Conservation (phyloP, 1,284 basidiomycete genomes). For the Cystobasidium slooffiae region DNA sequence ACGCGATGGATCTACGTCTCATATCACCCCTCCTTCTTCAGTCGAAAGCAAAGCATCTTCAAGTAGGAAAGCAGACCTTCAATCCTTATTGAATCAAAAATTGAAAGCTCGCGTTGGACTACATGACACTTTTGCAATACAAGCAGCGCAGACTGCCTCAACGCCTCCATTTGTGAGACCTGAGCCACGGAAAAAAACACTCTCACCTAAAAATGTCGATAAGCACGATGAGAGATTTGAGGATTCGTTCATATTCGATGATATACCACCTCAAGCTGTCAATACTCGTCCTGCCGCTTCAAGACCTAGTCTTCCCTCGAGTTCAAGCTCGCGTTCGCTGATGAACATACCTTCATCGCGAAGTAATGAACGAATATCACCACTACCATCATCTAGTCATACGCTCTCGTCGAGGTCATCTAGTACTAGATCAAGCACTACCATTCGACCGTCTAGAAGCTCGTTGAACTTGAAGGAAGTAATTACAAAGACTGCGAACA, state of each 20-base stretch:
- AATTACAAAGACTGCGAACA: neutral
- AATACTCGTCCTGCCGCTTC: neutral
- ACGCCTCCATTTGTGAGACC: neutral
- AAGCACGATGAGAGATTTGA: constrained; percentile 80
- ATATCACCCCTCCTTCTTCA: constrained; percentile 54
- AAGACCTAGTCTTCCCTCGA: neutral
- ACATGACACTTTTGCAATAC: neutral
- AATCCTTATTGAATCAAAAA: constrained; percentile 47
- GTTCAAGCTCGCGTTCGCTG: neutral
- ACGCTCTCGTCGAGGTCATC: neutral
- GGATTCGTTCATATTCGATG: constrained; percentile 74
- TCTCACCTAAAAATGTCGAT: constrained; percentile 59
- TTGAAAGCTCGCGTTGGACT: constrained; percentile 36
- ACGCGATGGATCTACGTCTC: neutral
- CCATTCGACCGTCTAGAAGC: neutral
- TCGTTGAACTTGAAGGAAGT: neutral
- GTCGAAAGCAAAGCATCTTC: constrained; percentile 65
- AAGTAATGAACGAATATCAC: neutral
- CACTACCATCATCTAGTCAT: neutral
- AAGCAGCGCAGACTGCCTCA: neutral
- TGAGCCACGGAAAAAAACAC: too few species aligned
- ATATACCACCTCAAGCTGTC: constrained; percentile 59
- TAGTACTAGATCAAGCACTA: neutral
- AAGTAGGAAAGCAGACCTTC: constrained; percentile 68
- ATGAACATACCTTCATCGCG: neutral